phyloP scores from a whole-genome alignment of 73 alveolate species.

The Tetrahymena borealis region DNA sequence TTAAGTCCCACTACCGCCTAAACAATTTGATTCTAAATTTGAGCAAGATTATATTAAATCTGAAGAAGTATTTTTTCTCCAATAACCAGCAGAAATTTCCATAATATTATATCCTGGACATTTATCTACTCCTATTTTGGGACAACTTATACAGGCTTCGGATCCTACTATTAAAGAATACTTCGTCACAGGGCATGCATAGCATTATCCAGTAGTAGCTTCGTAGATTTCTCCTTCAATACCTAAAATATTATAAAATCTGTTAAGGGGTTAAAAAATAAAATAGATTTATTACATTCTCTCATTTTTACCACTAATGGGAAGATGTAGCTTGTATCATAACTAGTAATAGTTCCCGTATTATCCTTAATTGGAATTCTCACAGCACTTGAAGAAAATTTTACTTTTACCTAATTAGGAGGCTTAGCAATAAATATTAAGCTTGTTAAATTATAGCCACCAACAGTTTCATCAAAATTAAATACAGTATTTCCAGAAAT shows the following conservation, averaged over 20 bases:
- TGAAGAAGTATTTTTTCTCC: constrained; percentile 33
- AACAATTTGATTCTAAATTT: constrained; percentile 6
- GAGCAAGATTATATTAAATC: constrained; percentile 23
- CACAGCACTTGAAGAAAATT: background rate
- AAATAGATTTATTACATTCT: background rate
- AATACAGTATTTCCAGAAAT: background rate
- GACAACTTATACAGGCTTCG: background rate
- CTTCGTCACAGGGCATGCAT: background rate
- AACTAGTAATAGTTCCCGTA: background rate
- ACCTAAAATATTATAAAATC: background rate
- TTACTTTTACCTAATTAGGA: background rate
- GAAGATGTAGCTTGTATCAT: background rate
- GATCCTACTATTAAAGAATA: background rate
- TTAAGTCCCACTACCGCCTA: constrained; percentile 1
- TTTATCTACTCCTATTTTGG: background rate
- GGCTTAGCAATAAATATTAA: background rate
- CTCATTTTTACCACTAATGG: background rate
- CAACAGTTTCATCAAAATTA: background rate
- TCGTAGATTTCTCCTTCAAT: background rate
- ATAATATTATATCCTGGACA: constrained; percentile 1
- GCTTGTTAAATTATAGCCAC: background rate
- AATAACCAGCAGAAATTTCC: background rate
- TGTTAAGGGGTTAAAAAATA: background rate
- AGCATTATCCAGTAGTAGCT: background rate
- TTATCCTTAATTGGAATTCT: background rate